Base-by-base conservation (phyloP, 2,329 filamentous ascomycete species). In the Myriosclerotinia curreyana region DNA sequence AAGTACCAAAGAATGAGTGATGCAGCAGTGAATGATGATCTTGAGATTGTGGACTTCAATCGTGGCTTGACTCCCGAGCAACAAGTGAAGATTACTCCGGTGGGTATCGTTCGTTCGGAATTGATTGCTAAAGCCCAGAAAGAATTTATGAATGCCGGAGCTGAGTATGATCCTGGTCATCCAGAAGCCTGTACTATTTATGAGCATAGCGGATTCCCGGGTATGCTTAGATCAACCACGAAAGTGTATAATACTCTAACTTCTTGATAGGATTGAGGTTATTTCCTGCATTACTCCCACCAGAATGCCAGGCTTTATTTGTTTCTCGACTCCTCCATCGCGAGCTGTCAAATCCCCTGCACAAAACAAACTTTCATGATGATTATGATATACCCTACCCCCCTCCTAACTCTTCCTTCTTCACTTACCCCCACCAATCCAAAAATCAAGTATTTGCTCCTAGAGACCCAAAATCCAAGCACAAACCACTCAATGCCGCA, bases 321-420 rank as follows among this genome's bases (percentile, higher is more conserved):
- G 80, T 98, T 2, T 84, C 85, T 49, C 86, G 84, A 60, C 83
- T 96, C 66, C 80, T 97, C 38, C 91, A 96, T 75, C 83, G 84
- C 60, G 89, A 96, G 73, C 83, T 96, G 17, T 86, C 87, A 65
- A 85, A 90, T 68, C 85, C 86, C 1, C 75, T 79, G 3, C 92
- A 98, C 75, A 85, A 90, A 73, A 97, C 92, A 56, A 99, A 98
- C 75, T 79, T 98, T 31, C 90, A 95, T 75, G 81, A 91, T 1
- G 90, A 95, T 76, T 92, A 94, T 76, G 74, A 85, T 22, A 77
- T 96, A 11, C 82, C 85, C 2, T 93, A 93, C 70, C 60, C 70
- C 14, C 48, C 68, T 22, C 31, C 62, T 74, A 46, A 62, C 22
- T 66, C 67, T 73, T 66, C 69, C 5, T 85, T 87, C 76, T 87